Conservation (phyloP, 257 asterid genomes). For the Gynochthodes officinalis region DNA sequence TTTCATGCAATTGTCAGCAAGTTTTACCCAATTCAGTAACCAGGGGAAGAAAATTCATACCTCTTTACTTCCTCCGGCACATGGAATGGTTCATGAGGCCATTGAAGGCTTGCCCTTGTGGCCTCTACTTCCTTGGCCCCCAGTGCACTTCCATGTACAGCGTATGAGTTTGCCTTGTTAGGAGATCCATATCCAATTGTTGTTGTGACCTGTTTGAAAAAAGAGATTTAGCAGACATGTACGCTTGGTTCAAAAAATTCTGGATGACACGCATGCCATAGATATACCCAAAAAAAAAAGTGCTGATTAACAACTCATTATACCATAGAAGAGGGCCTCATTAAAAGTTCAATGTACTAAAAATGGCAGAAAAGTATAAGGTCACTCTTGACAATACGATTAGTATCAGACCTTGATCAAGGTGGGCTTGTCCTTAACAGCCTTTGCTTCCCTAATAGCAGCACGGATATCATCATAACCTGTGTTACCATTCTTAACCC, state of each 20-base stretch:
- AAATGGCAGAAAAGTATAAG: neutral
- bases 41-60: constrained; percentile 46
- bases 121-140: constrained; percentile 98
- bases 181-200: constrained; percentile 77
- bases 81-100: constrained; percentile 84
- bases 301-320: neutral
- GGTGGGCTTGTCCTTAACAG: constrained; percentile 93
- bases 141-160: constrained; percentile 72
- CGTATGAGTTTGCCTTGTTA: constrained; percentile 70
- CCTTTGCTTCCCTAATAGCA: constrained; percentile 89
- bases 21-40: constrained; percentile 4
- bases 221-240: neutral
- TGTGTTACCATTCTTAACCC: constrained; percentile 94
- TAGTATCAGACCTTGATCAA: constrained; percentile 57
- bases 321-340: neutral
- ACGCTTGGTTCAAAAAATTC: neutral
- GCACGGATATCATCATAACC: constrained; percentile 95
- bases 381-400: neutral
- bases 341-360: neutral
- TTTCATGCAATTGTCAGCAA: constrained; percentile 13
- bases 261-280: neutral
- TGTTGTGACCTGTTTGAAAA: constrained; percentile 50
- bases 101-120: constrained; percentile 86
- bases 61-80: constrained; percentile 96
- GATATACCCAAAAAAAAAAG: neutral